Base-by-base conservation (phyloP, 2,329 filamentous ascomycete genomes). In the Fusarium decemcellulare region DNA sequence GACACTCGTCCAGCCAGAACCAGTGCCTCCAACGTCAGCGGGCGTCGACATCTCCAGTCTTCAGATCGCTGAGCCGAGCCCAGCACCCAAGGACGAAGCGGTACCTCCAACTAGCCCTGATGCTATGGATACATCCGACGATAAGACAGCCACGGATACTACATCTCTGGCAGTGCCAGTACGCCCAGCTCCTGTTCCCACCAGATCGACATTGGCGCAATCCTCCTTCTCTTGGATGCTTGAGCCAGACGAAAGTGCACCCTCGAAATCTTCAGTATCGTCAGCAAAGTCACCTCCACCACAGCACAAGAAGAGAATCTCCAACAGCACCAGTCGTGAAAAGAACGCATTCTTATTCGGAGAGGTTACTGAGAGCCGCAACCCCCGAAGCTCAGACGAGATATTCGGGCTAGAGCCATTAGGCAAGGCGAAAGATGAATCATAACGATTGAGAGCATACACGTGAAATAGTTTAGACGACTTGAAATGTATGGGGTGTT, bases 211-310 rank as follows among this genome's bases (percentile, higher is more conserved):
- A 1, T 84, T 94, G 36, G 91, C 91, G 1, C 91, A 93, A 70
- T 93, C 92, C 8, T 92, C 90, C 5, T 94, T 93, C 77, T 90
- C 92, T 2, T 94, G 91, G 91, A 94, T 94, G 91, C 83, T 94
- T 3, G 90, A 90, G 69, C 87, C 86, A 4, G 85, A 87, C 68
- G 76, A 82, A 57, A 77, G 81, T 0, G 61, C 50, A 11, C 71
- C 63, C 42, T 68, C 74, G 52, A 61, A 76, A 59, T 65, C 74
- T 1, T 54, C 70, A 12, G 32, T 69, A 4, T 63, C 74, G 5
- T 48, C 71, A 8, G 69, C 57, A 37, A 80, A 79, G 18, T 79
- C 80, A 6, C 75, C 79, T 5, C 66, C 78, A 8, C 54, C 72
- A 12, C 74, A 75, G 61, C 76, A 85, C 63, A 81, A 79, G 67